Evolutionary conservation across 73 alveolate species (phyloP).

Genomic region (Tetrahymena elliotti): DNA sequence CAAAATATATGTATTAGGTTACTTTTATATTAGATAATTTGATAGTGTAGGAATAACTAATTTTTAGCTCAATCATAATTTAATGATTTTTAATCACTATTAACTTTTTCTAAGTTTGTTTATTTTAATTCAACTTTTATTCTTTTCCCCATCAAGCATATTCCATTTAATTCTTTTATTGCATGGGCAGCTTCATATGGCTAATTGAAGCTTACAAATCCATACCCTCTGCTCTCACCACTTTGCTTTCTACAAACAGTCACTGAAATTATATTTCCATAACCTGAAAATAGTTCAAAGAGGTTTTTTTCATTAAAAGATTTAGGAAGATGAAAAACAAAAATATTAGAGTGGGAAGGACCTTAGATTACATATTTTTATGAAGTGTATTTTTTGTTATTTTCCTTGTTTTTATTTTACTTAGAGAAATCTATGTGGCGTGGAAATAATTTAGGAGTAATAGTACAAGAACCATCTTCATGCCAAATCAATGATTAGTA

Average conservation of each 20-base stretch:
- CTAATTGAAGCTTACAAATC: background rate
- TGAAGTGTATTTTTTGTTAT: background rate
- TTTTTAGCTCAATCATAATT: background rate
- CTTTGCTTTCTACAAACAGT: background rate
- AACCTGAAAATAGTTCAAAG: background rate
- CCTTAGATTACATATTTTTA: background rate
- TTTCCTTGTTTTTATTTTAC: background rate
- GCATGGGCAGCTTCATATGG: background rate
- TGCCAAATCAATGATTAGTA: background rate
- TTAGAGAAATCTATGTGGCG: background rate
- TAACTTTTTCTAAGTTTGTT: background rate
- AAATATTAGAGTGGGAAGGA: background rate
- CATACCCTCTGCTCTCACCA: background rate
- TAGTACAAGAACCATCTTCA: background rate
- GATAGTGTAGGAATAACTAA: too few species aligned
- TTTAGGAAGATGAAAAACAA: background rate
- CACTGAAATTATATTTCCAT: background rate
- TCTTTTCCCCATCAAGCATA: background rate
- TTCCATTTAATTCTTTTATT: background rate
- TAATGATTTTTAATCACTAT: background rate
- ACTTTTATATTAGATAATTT: too few species aligned
- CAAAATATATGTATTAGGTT: too few species aligned
- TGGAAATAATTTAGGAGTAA: background rate
- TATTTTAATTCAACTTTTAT: background rate
- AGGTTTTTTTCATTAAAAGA: background rate